These are phyloP conservation scores for Meyerozyma carpophila DNA, from an alignment of 1,139 yeast genomes.

Conservation along the genomic window DNA sequence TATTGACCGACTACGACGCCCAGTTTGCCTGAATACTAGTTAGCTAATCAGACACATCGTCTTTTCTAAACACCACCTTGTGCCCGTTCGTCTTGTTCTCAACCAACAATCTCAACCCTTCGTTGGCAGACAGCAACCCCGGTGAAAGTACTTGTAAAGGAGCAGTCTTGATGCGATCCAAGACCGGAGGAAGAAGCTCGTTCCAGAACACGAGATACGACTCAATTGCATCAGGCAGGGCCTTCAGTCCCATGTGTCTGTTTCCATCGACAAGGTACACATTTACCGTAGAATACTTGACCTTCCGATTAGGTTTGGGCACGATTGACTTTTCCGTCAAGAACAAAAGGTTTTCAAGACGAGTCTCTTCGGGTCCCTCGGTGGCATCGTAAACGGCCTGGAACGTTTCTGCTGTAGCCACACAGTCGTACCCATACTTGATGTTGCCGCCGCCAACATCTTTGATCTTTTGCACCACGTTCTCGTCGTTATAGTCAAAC, in stretches of 20 bases:
- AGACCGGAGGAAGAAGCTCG: background rate
- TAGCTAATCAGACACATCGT: no score
- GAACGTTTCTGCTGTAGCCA: conserved; percentile 12
- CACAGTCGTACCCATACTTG: conserved; percentile 17
- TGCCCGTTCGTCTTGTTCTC: conserved; percentile 30
- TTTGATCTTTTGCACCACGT: conserved; percentile 12
- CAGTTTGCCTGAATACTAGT: no score
- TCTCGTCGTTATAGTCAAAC: conserved; percentile 20
- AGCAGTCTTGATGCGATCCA: conserved; percentile 17
- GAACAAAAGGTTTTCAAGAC: conserved; percentile 27
- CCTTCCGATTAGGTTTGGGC: conserved; percentile 14
- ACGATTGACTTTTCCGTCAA: conserved; percentile 13
- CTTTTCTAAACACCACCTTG: conserved; percentile 22
- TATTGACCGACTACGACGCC: no score
- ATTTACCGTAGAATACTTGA: conserved; percentile 19
- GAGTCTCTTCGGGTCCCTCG: conserved; percentile 2
- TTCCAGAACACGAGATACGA: conserved; percentile 10
- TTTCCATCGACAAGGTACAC: conserved; percentile 6
- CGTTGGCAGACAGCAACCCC: conserved; percentile 27
- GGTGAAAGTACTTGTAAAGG: conserved; percentile 25
- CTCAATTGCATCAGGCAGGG: conserved; percentile 15
- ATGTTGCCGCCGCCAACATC: conserved; percentile 11
- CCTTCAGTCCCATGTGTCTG: conserved; percentile 9
- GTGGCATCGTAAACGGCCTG: conserved; percentile 20
- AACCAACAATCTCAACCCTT: conserved; percentile 24